phyloP scores from a whole-genome alignment of 2,329 filamentous ascomycete genomes.

The Aspergillus sp. region DNA sequence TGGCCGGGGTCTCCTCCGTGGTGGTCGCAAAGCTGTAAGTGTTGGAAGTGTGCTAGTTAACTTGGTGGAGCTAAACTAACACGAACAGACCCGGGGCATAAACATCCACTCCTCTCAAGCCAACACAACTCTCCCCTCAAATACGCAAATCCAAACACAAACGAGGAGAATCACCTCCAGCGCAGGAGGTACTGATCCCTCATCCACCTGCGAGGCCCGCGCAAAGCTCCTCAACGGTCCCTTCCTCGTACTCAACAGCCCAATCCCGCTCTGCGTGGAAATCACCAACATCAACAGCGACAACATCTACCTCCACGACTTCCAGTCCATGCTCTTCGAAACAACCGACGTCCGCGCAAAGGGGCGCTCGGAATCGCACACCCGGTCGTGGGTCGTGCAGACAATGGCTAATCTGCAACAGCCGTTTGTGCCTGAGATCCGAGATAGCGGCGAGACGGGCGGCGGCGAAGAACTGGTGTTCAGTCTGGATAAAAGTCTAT shows the following conservation, averaged over 20 bases:
- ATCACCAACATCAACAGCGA: constrained; percentile 4
- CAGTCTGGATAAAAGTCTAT: background rate
- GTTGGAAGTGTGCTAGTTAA: too few relatives aligned
- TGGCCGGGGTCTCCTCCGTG: background rate
- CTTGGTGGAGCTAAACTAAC: background rate
- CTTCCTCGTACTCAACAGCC: constrained; percentile 10
- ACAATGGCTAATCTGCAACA: constrained; percentile 16
- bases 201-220: background rate
- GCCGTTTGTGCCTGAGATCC: background rate
- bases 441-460: background rate
- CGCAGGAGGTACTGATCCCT: background rate
- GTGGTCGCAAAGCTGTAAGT: constrained; percentile 8
- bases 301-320: constrained; percentile 7
- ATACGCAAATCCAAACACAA: background rate
- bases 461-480: background rate
- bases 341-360: constrained; percentile 15
- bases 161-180: background rate
- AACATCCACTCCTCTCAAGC: background rate
- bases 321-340: constrained; percentile 23
- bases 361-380: constrained; percentile 5
- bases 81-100: background rate
- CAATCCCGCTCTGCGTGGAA: constrained; percentile 15
- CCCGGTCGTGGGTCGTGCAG: constrained; percentile 16
- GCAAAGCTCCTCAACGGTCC: constrained; percentile 16
- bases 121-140: background rate